Evolutionary conservation across 2,329 filamentous ascomycete species (phyloP).

Genomic region (Talaromyces islandicus): DNA sequence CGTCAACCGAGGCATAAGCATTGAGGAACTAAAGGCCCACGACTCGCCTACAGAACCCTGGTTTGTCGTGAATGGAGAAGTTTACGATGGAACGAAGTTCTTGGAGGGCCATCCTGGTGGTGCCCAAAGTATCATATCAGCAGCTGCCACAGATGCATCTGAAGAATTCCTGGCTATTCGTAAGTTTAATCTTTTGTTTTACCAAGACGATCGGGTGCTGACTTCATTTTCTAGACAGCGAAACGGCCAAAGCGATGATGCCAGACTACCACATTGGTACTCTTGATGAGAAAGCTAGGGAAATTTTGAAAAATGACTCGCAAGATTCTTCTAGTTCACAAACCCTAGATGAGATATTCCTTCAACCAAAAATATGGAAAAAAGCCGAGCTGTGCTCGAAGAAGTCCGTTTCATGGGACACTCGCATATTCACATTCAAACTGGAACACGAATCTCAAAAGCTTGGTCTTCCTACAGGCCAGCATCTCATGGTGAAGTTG

Average conservation of each 20-base stretch:
- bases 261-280: conserved; percentile 75
- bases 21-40: conserved; percentile 68
- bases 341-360: conserved; percentile 55
- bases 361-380: conserved; percentile 67
- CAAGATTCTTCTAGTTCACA: conserved; percentile 30
- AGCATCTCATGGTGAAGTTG: conserved; percentile 80
- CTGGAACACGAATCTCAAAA: conserved; percentile 65
- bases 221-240: conserved; percentile 59
- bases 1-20: conserved; percentile 56
- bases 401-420: conserved; percentile 67
- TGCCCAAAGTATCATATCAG: conserved; percentile 74
- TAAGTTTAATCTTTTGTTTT: conserved; percentile 40
- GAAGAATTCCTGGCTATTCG: conserved; percentile 92
- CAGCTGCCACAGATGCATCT: conserved; percentile 73
- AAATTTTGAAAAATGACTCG: conserved; percentile 46
- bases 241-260: conserved; percentile 91
- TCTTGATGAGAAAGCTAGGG: conserved; percentile 56
- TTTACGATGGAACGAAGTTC: conserved; percentile 80
- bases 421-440: conserved; percentile 72
- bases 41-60: conserved; percentile 62
- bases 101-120: conserved; percentile 80
- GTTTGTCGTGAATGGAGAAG: conserved; percentile 84
- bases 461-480: conserved; percentile 73
- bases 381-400: conserved; percentile 65
- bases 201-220: neutral